Conservation (phyloP, 306 rosid species). For the Quercus parvula region DNA sequence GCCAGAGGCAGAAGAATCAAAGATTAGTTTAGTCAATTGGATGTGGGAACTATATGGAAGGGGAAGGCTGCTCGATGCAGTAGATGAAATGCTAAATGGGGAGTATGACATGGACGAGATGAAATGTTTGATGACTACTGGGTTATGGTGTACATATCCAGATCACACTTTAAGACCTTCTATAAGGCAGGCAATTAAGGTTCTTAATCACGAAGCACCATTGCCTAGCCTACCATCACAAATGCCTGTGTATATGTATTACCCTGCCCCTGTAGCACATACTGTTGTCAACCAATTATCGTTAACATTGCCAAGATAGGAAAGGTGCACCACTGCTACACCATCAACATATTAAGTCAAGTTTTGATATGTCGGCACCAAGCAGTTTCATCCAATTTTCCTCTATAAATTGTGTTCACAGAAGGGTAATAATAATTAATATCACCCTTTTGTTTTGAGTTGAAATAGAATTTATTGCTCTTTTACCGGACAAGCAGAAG, state of each 20-base stretch:
- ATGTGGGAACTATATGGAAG: constrained; percentile 24
- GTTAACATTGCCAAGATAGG: too few species aligned
- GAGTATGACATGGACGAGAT: constrained; percentile 21
- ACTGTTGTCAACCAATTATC: too few species aligned
- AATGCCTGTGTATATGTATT: constrained; percentile 1
- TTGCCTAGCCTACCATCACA: constrained; percentile 13
- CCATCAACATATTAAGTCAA: too few species aligned
- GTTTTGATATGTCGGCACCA: too few species aligned
- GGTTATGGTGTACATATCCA: constrained; percentile 38
- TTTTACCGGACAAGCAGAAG: too few species aligned
- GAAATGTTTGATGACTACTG: constrained; percentile 22
- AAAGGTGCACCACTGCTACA: too few species aligned
- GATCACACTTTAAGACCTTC: constrained; percentile 26
- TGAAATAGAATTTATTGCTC: too few species aligned
- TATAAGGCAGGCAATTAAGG: constrained; percentile 27
- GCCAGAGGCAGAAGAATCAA: background rate
- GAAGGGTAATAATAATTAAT: too few species aligned
- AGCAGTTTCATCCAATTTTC: too few species aligned
- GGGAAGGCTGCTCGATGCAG: constrained; percentile 14
- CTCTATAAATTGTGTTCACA: too few species aligned
- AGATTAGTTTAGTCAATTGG: constrained; percentile 28
- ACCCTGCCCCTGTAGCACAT: too few species aligned
- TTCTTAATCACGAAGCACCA: constrained; percentile 27
- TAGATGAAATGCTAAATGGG: constrained; percentile 8
- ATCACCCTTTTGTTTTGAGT: too few species aligned